A percentile compares a stretch with the other conserved stretches of the same genome.
Evolutionary conservation across 1,284 basidiomycete genomes (phyloP).

Genomic region (Cutaneotrichosporon dermatis): DNA sequence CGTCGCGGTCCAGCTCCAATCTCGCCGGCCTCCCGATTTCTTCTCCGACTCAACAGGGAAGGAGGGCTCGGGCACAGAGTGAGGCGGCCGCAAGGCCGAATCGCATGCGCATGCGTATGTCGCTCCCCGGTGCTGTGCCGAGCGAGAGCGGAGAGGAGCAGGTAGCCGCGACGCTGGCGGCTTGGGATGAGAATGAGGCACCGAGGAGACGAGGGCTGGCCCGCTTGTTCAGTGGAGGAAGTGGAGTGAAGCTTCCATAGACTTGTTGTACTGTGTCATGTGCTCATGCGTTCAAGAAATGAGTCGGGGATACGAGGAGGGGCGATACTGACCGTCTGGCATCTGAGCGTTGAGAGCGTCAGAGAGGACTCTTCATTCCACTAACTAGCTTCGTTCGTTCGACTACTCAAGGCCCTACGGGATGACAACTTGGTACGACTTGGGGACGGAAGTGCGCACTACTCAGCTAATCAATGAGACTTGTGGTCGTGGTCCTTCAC

Average conservation of each 20-base stretch:
- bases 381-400: too few relatives aligned
- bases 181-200: neutral
- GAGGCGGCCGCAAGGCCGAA: neutral
- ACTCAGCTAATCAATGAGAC: too few relatives aligned
- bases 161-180: neutral
- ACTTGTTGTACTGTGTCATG: neutral
- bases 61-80: neutral
- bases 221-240: neutral
- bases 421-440: too few relatives aligned
- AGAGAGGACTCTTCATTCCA: too few relatives aligned
- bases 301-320: too few relatives aligned
- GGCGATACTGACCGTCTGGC: too few relatives aligned
- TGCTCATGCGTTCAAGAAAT: too few relatives aligned
- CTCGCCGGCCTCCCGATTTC: neutral
- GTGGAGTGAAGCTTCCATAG: neutral
- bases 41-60: neutral
- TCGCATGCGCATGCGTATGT: neutral
- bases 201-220: neutral
- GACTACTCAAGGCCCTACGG: too few relatives aligned
- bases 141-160: neutral
- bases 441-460: too few relatives aligned
- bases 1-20: neutral
- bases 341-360: too few relatives aligned
- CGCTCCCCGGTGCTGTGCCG: neutral
- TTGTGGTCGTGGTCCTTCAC: too few relatives aligned